Evolutionary conservation across 805 yeast species (phyloP).

Genomic region (Maudiozyma serrabonitensis): DNA sequence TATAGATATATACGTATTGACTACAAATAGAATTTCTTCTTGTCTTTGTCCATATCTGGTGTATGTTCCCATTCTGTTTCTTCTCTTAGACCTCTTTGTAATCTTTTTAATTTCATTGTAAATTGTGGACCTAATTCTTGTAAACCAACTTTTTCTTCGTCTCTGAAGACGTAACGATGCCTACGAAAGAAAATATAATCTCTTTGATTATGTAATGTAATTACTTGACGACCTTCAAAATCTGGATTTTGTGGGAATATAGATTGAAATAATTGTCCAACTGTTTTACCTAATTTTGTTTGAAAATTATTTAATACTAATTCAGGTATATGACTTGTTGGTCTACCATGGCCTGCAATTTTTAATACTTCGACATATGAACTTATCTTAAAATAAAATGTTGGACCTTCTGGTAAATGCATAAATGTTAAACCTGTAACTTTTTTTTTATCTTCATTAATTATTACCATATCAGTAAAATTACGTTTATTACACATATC

Average conservation of each 20-base stretch:
- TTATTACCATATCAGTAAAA: slow-evolving; percentile 77
- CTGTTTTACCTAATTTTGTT: slow-evolving; percentile 87
- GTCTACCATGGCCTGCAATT: slow-evolving; percentile 80
- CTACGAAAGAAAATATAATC: slow-evolving; percentile 92
- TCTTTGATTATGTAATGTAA: slow-evolving; percentile 92
- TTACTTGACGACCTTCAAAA: slow-evolving; percentile 89
- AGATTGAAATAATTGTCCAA: slow-evolving; percentile 84
- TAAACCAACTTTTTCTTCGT: slow-evolving; percentile 86
- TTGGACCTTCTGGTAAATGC: slow-evolving; percentile 92
- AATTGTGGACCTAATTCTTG: slow-evolving; percentile 97
- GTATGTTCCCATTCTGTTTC: slow-evolving; percentile 96
- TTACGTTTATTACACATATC: slow-evolving; percentile 71
- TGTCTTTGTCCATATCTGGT: slow-evolving; percentile 93
- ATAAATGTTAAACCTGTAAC: slow-evolving; percentile 89
- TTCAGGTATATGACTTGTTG: slow-evolving; percentile 89
- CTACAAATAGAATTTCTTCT: slow-evolving; percentile 78
- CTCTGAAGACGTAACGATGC: slow-evolving; percentile 82
- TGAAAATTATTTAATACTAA: slow-evolving; percentile 84
- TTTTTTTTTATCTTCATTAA: slow-evolving; percentile 88
- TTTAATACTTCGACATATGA: slow-evolving; percentile 66
- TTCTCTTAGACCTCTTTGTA: slow-evolving; percentile 85
- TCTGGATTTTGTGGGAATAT: slow-evolving; percentile 91
- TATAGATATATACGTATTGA: background rate
- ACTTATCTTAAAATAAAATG: slow-evolving; percentile 79
- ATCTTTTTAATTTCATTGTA: slow-evolving; percentile 75